Conservation (phyloP, 2,329 filamentous ascomycete genomes). For the Penicillium glabrum region DNA sequence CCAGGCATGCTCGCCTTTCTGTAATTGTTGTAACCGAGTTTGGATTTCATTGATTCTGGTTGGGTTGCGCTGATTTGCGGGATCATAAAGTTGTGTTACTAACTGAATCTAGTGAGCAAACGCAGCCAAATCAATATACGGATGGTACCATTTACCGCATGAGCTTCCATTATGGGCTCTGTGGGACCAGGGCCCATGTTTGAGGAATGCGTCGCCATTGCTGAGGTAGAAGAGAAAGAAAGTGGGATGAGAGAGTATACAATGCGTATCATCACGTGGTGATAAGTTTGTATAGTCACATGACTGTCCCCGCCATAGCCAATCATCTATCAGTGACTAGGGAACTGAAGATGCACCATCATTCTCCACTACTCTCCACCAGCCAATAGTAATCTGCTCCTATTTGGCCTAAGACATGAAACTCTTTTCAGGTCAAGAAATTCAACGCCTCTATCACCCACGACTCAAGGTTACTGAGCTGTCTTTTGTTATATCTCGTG, state of each 20-base stretch:
- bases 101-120: conserved; percentile 30
- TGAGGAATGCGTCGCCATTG: conserved; percentile 11
- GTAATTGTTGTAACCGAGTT: conserved; percentile 73
- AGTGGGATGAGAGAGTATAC: conserved; percentile 4
- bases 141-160: conserved; percentile 4
- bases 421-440: too few species aligned
- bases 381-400: too few species aligned
- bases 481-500: too few species aligned
- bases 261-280: conserved; percentile 1
- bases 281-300: not conserved
- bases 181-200: conserved; percentile 6
- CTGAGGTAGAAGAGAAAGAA: conserved; percentile 1
- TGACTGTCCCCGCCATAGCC: not conserved
- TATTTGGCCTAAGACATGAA: too few species aligned
- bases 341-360: not conserved
- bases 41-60: conserved; percentile 58
- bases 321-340: not conserved
- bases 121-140: not conserved
- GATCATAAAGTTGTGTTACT: conserved; percentile 41
- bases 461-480: too few species aligned
- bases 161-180: conserved; percentile 17
- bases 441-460: too few species aligned
- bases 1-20: conserved; percentile 82
- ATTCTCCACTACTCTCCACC: too few species aligned
- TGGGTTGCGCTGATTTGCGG: conserved; percentile 47